Evolutionary conservation across 768 basidiomycete species (phyloP).

Genomic region (Naematelia aurantialba): DNA sequence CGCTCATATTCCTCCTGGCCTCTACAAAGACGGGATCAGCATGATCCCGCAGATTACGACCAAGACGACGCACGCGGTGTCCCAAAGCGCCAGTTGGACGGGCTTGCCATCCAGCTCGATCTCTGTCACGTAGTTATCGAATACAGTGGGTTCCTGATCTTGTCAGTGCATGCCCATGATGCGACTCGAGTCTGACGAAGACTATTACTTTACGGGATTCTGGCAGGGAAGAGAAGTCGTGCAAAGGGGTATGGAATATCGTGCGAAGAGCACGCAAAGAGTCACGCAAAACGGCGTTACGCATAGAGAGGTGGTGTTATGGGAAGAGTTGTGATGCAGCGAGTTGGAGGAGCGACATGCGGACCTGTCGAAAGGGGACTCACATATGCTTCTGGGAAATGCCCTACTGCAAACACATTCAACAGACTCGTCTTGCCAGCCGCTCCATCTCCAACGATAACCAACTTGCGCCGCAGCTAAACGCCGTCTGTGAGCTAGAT

Average conservation of each 20-base stretch:
- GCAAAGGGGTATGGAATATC: no score
- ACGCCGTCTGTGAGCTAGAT: no score
- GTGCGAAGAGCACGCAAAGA: no score
- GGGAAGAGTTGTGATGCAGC: no score
- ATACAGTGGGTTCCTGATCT: conserved; percentile 65
- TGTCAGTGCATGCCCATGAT: not conserved
- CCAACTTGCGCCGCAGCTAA: conserved; percentile 88
- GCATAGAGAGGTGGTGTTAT: not conserved
- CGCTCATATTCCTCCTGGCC: conserved; percentile 99
- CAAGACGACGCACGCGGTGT: conserved; percentile 79
- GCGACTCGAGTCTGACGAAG: no score
- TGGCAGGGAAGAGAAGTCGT: no score
- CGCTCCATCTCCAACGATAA: conserved; percentile 91
- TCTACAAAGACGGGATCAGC: conserved; percentile 52
- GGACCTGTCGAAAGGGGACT: no score
- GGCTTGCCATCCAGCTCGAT: conserved; percentile 96
- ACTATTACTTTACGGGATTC: no score
- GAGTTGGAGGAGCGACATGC: not conserved
- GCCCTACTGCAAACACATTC: conserved; percentile 44
- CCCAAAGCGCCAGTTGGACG: conserved; percentile 95
- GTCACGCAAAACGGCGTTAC: not conserved
- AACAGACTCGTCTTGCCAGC: conserved; percentile 69
- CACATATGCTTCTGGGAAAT: conserved; percentile 46
- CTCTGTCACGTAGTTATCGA: conserved; percentile 98
- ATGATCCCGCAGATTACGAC: not conserved